Base-by-base conservation (phyloP, 78 protist genomes). In the Anaeramoeba flamelloides region DNA sequence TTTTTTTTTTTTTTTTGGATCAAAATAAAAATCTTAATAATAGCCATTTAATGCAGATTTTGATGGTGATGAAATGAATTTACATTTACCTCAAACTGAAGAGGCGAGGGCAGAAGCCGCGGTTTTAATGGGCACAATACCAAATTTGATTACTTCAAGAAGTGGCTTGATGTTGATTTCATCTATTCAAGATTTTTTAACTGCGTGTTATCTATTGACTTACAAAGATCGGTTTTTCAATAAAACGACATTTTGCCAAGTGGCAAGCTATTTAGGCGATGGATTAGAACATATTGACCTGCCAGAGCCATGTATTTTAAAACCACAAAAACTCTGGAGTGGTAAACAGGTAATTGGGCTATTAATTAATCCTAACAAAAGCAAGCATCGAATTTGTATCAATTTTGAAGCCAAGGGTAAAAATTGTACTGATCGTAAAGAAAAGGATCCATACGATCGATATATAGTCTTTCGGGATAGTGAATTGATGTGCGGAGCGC, bases 41-140 rank as follows among this genome's bases (percentile, higher is more conserved):
- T 31, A 98, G 3, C 99, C 99, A 38, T 98, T 96, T 91, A 96
- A 96, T 75, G 99, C 99, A 30, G 99, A 96, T 83, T 96, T 94
- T 37, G 99, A 96, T 79, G 99, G 99, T 32, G 99, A 96, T 79
- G 99, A 96, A 80, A 96, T 96, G 96, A 96, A 96, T 88, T 65
- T 94, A 30, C 99, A 97, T 81, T 83, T 93, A 74, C 98, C 98
- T 22, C 98, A 94, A 85, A 41, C 83, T 0, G 30, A 77, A 2
- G 76, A 1, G 0, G 80, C 85, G 22, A 32, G 31, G 74, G 36
- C 0, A 40, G 83, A 86, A 41, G 86, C 91, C 22, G 34, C 8
- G 34, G 8, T 8, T 53, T 17, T 53, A 26, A 53, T 53, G 69
- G 17, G 69, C 69, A 74, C 53, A 4, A 17, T 36, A 34, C 32